Percentiles rank a stretch among this genome's conserved stretches.
These are phyloP conservation scores for Avena sativa DNA, from an alignment of 176 grass and related monocot genomes.

Conservation along the genomic window DNA sequence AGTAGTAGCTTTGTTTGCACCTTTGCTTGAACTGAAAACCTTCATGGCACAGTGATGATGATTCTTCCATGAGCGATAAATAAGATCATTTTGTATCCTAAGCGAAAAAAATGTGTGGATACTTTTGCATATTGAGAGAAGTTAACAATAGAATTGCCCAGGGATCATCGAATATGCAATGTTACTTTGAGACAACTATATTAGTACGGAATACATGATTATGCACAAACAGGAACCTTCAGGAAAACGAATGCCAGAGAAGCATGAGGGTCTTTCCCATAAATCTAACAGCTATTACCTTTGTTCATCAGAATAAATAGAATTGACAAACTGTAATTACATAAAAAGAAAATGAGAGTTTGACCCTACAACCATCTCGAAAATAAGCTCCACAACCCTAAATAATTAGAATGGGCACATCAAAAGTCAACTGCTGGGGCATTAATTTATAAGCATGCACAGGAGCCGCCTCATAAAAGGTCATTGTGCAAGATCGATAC, in stretches of 20 bases:
- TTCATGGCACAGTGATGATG: slow-evolving; percentile 3
- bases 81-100: not conserved
- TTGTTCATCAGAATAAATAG: slow-evolving; percentile 46
- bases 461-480: not conserved
- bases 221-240: not conserved
- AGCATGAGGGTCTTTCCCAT: not conserved
- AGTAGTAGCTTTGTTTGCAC: not conserved
- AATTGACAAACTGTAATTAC: not conserved
- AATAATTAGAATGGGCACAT: not conserved
- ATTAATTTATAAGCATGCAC: slow-evolving; percentile 3
- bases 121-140: not conserved
- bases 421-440: slow-evolving; percentile 5
- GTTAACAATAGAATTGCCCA: not conserved
- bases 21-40: slow-evolving; percentile 2
- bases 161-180: not conserved
- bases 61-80: not conserved
- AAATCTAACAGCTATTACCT: slow-evolving; percentile 3
- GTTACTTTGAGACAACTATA: not conserved
- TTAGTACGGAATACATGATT: not conserved
- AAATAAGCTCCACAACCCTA: slow-evolving; percentile 31
- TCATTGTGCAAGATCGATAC: slow-evolving; percentile 27
- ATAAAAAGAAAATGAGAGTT: not conserved
- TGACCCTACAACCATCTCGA: slow-evolving; percentile 8
- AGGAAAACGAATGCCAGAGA: slow-evolving; percentile 1
- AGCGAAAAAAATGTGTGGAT: slow-evolving; percentile 23